These are phyloP conservation scores for Dillenia turbinata DNA, from an alignment of 164 flowering plant species.

Conservation along the genomic window DNA sequence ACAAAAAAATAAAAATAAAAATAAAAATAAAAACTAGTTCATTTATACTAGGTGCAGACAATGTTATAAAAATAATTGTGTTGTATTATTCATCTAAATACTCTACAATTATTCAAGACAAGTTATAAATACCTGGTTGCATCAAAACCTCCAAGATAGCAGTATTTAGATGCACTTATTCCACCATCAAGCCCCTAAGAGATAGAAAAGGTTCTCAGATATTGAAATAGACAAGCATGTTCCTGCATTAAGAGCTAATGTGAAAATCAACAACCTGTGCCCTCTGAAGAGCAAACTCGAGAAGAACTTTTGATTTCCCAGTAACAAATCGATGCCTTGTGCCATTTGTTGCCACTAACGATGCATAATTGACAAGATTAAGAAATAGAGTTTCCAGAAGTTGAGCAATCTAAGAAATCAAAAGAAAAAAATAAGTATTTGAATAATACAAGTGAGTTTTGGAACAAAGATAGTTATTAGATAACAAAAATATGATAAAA, in stretches of 20 bases:
- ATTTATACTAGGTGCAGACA: neutral
- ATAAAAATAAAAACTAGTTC: neutral
- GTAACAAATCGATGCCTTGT: constrained; percentile 98
- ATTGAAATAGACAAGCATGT: constrained; percentile 4
- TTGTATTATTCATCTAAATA: too few species aligned
- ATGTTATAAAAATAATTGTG: too few species aligned
- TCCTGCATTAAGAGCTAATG: constrained; percentile 2
- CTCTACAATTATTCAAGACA: too few species aligned
- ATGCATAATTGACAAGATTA: constrained; percentile 89
- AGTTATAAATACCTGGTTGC: constrained; percentile 68
- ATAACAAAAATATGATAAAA: too few species aligned
- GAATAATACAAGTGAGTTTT: constrained; percentile 1
- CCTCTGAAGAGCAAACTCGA: constrained; percentile 95
- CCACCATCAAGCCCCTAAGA: constrained; percentile 99
- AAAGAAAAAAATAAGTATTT: neutral
- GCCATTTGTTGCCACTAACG: constrained; percentile 95
- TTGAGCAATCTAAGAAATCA: constrained; percentile 65
- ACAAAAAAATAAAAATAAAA: too few species aligned
- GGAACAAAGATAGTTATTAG: too few species aligned
- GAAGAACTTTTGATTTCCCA: constrained; percentile 77
- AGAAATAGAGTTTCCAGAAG: constrained; percentile 89
- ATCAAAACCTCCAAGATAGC: constrained; percentile 96
- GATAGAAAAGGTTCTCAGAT: constrained; percentile 9
- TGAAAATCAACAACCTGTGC: constrained; percentile 65
- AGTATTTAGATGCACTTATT: constrained; percentile 84